A percentile compares a stretch with the other conserved stretches of the same genome.
phyloP scores from a whole-genome alignment of 441 rosid genomes.

The Erysimum cheiri region DNA sequence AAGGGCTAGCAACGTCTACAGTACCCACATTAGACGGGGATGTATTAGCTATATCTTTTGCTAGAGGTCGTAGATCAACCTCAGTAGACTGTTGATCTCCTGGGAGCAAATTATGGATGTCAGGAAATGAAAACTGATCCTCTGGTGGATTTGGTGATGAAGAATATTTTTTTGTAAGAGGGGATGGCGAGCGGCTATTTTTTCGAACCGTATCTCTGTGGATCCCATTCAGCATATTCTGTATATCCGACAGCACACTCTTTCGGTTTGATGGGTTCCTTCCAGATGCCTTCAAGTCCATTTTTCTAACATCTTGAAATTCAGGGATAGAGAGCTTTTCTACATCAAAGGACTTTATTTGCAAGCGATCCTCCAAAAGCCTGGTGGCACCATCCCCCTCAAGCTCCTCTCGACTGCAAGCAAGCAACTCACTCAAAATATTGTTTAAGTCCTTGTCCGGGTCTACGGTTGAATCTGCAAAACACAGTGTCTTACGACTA shows the following conservation, averaged over 20 bases:
- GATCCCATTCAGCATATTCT: slow-evolving; percentile 53
- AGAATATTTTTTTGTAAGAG: not conserved
- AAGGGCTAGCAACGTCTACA: slow-evolving; percentile 30
- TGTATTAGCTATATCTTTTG: slow-evolving; percentile 24
- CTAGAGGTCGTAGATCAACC: slow-evolving; percentile 8
- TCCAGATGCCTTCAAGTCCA: slow-evolving; percentile 53
- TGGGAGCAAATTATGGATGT: slow-evolving; percentile 32
- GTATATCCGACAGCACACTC: slow-evolving; percentile 55
- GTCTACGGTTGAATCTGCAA: slow-evolving; percentile 52
- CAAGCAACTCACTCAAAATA: slow-evolving; percentile 63
- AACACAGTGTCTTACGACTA: slow-evolving; percentile 13
- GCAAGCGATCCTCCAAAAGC: slow-evolving; percentile 64
- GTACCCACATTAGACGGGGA: slow-evolving; percentile 30
- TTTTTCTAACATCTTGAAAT: slow-evolving; percentile 53
- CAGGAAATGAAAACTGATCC: slow-evolving; percentile 42
- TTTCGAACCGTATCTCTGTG: slow-evolving; percentile 34
- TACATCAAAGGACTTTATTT: slow-evolving; percentile 58
- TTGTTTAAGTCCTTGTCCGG: slow-evolving; percentile 51
- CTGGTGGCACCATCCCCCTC: slow-evolving; percentile 62
- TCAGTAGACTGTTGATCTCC: slow-evolving; percentile 37
- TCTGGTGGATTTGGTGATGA: slow-evolving; percentile 30
- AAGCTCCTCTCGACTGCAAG: slow-evolving; percentile 55
- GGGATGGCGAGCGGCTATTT: slow-evolving; percentile 38
- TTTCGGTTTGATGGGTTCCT: slow-evolving; percentile 52
- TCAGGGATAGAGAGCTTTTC: slow-evolving; percentile 65